phyloP scores from a whole-genome alignment of 2,329 filamentous ascomycete genomes.

The Paramyrothecium sp. region DNA sequence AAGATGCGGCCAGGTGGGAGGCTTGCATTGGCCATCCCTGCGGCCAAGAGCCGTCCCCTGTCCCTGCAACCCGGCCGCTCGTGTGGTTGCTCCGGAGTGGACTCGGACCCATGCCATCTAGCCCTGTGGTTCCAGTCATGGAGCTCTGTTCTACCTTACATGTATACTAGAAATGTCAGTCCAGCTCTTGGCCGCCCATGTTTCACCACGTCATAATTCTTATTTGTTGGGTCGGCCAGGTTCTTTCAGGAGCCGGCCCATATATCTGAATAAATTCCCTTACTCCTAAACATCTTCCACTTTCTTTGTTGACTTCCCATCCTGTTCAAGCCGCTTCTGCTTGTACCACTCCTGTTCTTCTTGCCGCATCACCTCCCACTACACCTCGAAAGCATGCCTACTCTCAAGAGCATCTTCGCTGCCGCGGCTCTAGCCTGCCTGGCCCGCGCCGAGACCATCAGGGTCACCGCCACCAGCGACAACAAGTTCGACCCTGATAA shows the following conservation, averaged over 20 bases:
- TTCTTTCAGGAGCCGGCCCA: neutral
- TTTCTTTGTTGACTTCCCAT: too few species aligned
- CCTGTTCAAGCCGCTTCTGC: too few species aligned
- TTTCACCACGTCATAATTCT: neutral
- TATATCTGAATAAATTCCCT: too few species aligned
- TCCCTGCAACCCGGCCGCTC: neutral
- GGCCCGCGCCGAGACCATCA: conserved; percentile 28
- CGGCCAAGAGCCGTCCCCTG: neutral
- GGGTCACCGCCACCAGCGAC: conserved; percentile 29
- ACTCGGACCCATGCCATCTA: neutral
- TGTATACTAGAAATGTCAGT: neutral
- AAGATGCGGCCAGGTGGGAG: neutral
- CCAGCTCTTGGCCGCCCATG: neutral
- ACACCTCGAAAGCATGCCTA: conserved; percentile 19
- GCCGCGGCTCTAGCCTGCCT: conserved; percentile 20
- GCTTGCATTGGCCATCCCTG: neutral
- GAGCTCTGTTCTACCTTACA: neutral
- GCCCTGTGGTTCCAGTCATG: neutral
- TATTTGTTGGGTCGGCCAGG: neutral
- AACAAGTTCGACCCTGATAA: conserved; percentile 31
- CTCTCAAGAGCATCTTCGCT: conserved; percentile 21
- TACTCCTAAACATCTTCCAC: too few species aligned
- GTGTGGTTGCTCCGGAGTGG: neutral
- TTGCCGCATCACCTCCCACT: neutral
- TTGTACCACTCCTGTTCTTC: too few species aligned